Evolutionary conservation across 345 rosid genomes (phyloP), one percentile per base, ranked within the genome.

Genomic region (Acer negundo): DNA sequence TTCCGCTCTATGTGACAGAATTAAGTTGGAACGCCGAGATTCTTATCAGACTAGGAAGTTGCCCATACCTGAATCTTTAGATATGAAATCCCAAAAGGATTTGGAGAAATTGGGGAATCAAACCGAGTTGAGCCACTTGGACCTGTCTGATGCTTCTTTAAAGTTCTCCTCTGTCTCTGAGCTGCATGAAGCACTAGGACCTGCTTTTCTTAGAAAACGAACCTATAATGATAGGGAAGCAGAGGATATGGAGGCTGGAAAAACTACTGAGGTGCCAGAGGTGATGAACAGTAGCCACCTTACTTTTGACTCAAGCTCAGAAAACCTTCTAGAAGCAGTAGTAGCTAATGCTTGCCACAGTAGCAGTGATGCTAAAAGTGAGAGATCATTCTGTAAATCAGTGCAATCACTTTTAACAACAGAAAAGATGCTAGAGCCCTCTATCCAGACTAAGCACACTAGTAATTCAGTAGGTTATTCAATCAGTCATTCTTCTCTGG

Each of bases 301-400:
- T 72, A 86, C 87, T 6, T 77, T 82, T 84, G 97, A 86, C 71
- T 78, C 89, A 31, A 84, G 84, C 73, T 77, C 90, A 40, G 97
- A 89, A 84, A 93, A 89, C 88, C 98, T 95, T 77, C 84, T 95
- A 67, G 97, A 95, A 81, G 98, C 98, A 58, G 89, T 95, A 67
- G 95, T 95, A 65, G 94, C 95, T 77, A 93, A 82, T 58, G 86
- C 83, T 81, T 90, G 90, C 84, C 80, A 86, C 26, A 82, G 86
- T 76, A 82, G 84, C 66, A 84, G 78, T 82, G 88, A 82, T 62
- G 80, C 80, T 22, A 87, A 84, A 82, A 83, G 87, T 70, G 95
- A 89, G 79, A 82, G 85, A 67, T 77, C 90, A 7, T 76, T 79
- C 35, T 83, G 91, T 77, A 86, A 84, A 81, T 85, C 94, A 15